These are phyloP conservation scores for Aechmea fasciata DNA, from an alignment of 176 grass and related monocot genomes.

Conservation along the genomic window DNA sequence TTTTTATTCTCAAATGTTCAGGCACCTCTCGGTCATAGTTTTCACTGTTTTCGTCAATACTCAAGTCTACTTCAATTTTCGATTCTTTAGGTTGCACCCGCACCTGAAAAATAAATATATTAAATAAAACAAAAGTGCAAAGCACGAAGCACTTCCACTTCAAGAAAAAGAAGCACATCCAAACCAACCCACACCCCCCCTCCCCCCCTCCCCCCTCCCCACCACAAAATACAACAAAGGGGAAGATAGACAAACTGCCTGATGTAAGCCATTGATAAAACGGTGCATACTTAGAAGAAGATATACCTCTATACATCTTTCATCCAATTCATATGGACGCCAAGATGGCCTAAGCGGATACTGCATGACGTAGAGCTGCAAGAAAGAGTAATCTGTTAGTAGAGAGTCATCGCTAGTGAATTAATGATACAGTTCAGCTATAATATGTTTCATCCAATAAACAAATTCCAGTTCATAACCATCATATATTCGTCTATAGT, in stretches of 20 bases:
- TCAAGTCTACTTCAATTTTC: conserved; percentile 74
- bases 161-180: conserved; percentile 1
- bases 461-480: too few species aligned
- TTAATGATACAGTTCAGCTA: background rate
- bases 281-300: too few species aligned
- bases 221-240: background rate
- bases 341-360: conserved; percentile 80
- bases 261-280: too few species aligned
- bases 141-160: background rate
- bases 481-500: too few species aligned
- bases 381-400: conserved; percentile 24
- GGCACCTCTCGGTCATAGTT: conserved; percentile 58
- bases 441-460: too few species aligned
- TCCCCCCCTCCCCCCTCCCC: too few species aligned
- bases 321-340: conserved; percentile 67
- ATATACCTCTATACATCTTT: conserved; percentile 71
- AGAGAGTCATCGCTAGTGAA: conserved; percentile 3
- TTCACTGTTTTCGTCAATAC: conserved; percentile 41
- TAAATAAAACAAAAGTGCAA: background rate
- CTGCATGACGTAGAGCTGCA: conserved; percentile 84
- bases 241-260: conserved; percentile 2
- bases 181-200: too few species aligned
- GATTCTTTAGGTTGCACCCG: conserved; percentile 54
- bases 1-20: conserved; percentile 30
- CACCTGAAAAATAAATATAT: conserved; percentile 37